Conservation (phyloP, 768 basidiomycete genomes). For the Strobilomyces dryophilus region DNA sequence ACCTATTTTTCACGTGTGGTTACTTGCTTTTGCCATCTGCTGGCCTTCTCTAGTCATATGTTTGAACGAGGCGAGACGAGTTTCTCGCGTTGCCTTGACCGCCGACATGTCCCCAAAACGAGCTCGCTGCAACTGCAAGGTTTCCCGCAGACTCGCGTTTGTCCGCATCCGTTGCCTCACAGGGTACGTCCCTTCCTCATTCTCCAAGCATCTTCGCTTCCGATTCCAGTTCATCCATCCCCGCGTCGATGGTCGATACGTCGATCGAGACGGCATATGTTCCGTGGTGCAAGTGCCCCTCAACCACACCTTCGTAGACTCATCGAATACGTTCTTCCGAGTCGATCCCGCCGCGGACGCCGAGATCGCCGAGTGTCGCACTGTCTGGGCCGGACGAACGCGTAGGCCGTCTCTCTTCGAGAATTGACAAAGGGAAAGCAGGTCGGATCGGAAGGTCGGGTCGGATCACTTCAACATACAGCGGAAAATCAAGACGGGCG, state of each 20-base stretch:
- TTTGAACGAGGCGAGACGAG: too few species aligned
- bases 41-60: too few species aligned
- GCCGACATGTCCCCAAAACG: too few species aligned
- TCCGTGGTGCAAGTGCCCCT: conserved; percentile 67
- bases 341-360: conserved; percentile 22
- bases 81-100: too few species aligned
- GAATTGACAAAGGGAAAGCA: conserved; percentile 23
- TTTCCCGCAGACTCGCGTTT: conserved; percentile 63
- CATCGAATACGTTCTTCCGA: conserved; percentile 62
- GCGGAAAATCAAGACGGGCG: conserved; percentile 39
- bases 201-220: conserved; percentile 57
- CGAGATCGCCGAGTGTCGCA: conserved; percentile 22
- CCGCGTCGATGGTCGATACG: conserved; percentile 19
- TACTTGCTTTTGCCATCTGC: too few species aligned
- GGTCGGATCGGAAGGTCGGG: conserved; percentile 5
- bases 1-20: too few species aligned
- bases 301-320: conserved; percentile 59
- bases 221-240: conserved; percentile 55
- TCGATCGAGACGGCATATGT: conserved; percentile 47
- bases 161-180: conserved; percentile 48
- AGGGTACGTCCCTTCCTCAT: conserved; percentile 40
- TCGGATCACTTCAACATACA: conserved; percentile 60
- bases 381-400: conserved; percentile 12
- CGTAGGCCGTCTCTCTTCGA: conserved; percentile 27
- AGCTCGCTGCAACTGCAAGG: conserved; percentile 38